Evolutionary conservation across 2,329 filamentous ascomycete genomes (phyloP).

Genomic region (Exophiala bonariae): DNA sequence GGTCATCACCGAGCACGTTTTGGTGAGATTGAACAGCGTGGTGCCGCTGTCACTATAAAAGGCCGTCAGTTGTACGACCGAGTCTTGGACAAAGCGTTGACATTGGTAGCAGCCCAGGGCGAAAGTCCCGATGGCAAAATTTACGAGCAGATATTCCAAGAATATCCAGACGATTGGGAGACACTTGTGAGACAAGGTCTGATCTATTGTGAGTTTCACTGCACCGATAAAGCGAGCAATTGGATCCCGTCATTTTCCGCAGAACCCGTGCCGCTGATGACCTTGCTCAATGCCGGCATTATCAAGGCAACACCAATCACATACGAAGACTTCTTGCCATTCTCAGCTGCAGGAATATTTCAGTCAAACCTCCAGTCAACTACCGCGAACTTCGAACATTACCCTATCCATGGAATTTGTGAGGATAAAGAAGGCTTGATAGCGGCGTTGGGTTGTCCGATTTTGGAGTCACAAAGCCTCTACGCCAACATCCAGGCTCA

Average conservation of each 20-base stretch:
- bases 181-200: slow-evolving; percentile 38
- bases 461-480: no score
- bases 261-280: slow-evolving; percentile 24
- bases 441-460: no score
- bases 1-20: slow-evolving; percentile 52
- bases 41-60: slow-evolving; percentile 48
- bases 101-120: background rate
- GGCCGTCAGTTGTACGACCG: slow-evolving; percentile 50
- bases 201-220: slow-evolving; percentile 41
- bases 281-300: slow-evolving; percentile 34
- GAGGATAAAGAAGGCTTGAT: no score
- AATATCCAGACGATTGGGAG: slow-evolving; percentile 45
- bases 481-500: no score
- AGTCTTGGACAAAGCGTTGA: slow-evolving; percentile 33
- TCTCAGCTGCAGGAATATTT: slow-evolving; percentile 56
- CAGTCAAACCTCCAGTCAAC: slow-evolving; percentile 40
- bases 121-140: slow-evolving; percentile 23
- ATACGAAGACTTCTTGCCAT: slow-evolving; percentile 57
- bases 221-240: slow-evolving; percentile 21
- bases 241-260: background rate
- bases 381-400: no score
- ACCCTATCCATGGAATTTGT: no score
- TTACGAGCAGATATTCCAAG: slow-evolving; percentile 34
- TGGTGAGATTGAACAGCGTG: slow-evolving; percentile 56
- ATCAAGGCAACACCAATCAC: slow-evolving; percentile 47